Evolutionary conservation across 2,329 filamentous ascomycete species (phyloP).

Genomic region (Colletotrichum plurivorum): DNA sequence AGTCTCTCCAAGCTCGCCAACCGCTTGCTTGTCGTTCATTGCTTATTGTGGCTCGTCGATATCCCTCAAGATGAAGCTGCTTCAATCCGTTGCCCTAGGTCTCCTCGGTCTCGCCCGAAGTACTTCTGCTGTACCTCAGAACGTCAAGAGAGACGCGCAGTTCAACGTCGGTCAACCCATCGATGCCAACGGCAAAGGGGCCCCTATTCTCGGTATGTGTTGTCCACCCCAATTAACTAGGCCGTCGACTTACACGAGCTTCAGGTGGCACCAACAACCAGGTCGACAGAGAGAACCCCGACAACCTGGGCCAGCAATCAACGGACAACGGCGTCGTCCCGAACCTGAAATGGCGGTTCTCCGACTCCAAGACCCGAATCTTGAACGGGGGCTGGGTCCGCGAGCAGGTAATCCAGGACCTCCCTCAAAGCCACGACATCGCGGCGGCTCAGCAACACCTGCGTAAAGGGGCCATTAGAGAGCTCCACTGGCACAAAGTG

Average conservation of each 20-base stretch:
- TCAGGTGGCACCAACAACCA: conserved; percentile 75
- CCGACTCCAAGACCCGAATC: conserved; percentile 74
- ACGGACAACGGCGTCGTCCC: conserved; percentile 76
- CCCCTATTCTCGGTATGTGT: conserved; percentile 67
- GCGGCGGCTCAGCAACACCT: conserved; percentile 78
- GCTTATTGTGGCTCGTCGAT: not conserved
- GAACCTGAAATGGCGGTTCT: conserved; percentile 80
- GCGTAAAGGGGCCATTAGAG: conserved; percentile 74
- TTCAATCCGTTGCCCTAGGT: conserved; percentile 2
- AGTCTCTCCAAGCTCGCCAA: too few species aligned
- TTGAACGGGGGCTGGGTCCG: conserved; percentile 76
- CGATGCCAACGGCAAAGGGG: conserved; percentile 70
- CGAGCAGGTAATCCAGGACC: conserved; percentile 76
- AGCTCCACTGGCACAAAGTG: conserved; percentile 78
- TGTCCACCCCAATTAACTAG: not conserved
- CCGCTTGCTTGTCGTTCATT: not conserved
- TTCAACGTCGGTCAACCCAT: conserved; percentile 70
- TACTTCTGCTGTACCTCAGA: conserved; percentile 11
- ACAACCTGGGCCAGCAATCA: conserved; percentile 72
- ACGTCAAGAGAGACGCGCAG: conserved; percentile 40
- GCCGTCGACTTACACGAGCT: not conserved
- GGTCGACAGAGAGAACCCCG: conserved; percentile 74
- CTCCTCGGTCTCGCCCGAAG: conserved; percentile 1
- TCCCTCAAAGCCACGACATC: conserved; percentile 76
- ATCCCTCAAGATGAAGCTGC: conserved; percentile 24